Conservation (phyloP, 208 protist genomes). For the Leishmania mexicana region DNA sequence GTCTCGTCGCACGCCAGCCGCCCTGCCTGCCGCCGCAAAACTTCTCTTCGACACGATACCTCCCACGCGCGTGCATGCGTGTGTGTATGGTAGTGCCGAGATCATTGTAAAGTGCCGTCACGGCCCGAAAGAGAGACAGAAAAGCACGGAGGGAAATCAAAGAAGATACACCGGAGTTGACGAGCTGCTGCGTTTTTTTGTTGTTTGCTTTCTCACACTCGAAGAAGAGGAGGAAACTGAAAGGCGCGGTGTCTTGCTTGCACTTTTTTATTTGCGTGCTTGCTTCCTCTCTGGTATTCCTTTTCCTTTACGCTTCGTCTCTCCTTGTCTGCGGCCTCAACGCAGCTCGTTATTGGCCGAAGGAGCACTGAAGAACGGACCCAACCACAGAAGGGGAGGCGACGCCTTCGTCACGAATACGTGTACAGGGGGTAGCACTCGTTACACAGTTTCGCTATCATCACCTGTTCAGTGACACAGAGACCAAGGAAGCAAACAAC, state of each 20-base stretch:
- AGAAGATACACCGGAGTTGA: background rate
- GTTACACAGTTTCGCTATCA: background rate
- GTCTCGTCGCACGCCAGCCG: background rate
- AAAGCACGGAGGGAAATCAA: background rate
- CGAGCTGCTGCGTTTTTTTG: background rate
- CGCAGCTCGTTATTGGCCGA: background rate
- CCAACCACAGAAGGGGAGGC: background rate
- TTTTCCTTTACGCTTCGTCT: background rate
- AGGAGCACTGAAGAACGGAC: background rate
- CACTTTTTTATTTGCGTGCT: background rate
- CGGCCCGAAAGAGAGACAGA: background rate
- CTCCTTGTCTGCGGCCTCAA: background rate
- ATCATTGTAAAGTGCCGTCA: background rate
- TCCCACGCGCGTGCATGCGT: background rate
- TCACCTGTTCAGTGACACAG: background rate
- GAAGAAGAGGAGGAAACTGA: background rate
- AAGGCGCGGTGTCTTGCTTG: background rate
- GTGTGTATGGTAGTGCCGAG: background rate
- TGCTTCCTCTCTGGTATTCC: constrained; percentile 1
- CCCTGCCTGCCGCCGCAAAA: background rate
- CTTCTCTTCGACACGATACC: background rate
- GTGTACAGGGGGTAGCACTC: background rate
- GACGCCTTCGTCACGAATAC: background rate
- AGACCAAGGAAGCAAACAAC: background rate
- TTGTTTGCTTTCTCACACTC: background rate